Evolutionary conservation across 2,329 filamentous ascomycete species (phyloP).

Genomic region (Aspergillus alliaceus): DNA sequence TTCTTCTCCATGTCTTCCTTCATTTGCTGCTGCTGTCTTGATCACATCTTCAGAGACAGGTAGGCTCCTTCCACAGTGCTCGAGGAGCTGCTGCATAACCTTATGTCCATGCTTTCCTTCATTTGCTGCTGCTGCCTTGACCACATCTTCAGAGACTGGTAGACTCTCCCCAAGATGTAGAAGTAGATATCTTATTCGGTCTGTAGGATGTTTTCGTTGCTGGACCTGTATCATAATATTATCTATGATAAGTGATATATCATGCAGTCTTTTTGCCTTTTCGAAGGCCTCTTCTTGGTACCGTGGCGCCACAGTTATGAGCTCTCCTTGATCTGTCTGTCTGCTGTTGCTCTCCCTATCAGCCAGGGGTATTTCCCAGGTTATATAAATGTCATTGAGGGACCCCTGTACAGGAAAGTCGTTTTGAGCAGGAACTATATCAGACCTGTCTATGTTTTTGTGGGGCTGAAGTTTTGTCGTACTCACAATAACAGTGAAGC

Average conservation of each 20-base stretch:
- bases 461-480: not conserved
- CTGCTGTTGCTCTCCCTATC: no score
- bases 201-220: not conserved
- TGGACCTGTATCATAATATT: not conserved
- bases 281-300: not conserved
- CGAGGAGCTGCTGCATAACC: not conserved
- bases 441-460: not conserved
- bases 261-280: not conserved
- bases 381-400: fast-evolving
- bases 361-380: not conserved
- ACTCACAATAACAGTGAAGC: not conserved
- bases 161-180: not conserved
- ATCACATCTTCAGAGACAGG: no score
- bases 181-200: not conserved
- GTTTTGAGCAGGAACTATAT: no score
- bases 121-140: no score
- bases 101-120: no score
- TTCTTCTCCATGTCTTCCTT: no score
- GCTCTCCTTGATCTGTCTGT: not conserved
- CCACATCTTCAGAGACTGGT: no score
- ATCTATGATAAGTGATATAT: not conserved
- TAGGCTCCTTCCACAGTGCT: not conserved
- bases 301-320: no score
- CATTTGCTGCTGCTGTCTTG: no score
- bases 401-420: no score